phyloP scores from a whole-genome alignment of 768 basidiomycete species.

The Kwoniella europaea region DNA sequence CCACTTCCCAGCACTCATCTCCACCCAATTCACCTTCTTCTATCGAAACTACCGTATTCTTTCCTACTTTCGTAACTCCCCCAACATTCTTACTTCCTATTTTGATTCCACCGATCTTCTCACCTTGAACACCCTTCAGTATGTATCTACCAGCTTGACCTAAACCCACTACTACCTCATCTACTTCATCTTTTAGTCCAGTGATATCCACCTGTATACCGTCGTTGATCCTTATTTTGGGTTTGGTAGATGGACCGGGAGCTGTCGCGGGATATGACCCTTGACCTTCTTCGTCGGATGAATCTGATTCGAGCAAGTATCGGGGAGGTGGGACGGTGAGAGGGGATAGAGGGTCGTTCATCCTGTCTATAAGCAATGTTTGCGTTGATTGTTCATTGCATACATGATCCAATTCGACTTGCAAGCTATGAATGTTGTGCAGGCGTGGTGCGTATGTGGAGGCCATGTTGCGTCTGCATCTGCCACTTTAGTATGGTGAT shows the following conservation, averaged over 20 bases:
- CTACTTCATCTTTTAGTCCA: background rate
- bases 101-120: slow-evolving; percentile 3
- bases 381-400: background rate
- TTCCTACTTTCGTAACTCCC: background rate
- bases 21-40: slow-evolving; percentile 21
- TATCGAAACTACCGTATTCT: background rate
- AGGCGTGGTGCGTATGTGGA: too few species aligned
- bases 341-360: slow-evolving; percentile 49
- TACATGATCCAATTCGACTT: too few species aligned
- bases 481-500: too few species aligned
- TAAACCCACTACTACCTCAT: slow-evolving; percentile 30
- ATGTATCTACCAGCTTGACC: slow-evolving; percentile 45
- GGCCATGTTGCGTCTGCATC: too few species aligned
- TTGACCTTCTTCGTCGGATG: slow-evolving; percentile 54
- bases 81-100: slow-evolving; percentile 6
- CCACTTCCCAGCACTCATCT: slow-evolving; percentile 17
- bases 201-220: background rate
- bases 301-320: slow-evolving; percentile 54
- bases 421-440: too few species aligned
- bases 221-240: slow-evolving; percentile 15
- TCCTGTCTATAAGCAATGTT: background rate
- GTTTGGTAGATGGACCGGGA: slow-evolving; percentile 13
- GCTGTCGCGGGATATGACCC: slow-evolving; percentile 32
- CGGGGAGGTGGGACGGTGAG: slow-evolving; percentile 44
- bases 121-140: background rate